Conservation (phyloP, 192 early-diverging fungal species). For the Umbelopsis vinacea region DNA sequence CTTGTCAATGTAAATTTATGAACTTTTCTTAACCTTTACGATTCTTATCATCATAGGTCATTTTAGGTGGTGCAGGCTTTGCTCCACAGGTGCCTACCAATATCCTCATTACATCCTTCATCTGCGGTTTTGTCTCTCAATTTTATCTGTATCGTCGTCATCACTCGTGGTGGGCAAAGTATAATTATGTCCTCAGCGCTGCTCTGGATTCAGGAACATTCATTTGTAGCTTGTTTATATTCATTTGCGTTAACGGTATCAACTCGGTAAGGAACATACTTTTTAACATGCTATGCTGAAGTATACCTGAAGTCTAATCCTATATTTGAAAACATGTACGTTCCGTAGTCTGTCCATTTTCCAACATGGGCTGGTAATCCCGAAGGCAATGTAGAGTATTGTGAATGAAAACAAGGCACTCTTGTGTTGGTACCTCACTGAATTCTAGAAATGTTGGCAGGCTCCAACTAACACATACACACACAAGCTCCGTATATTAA, state of each 20-base stretch:
- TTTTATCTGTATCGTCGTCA: slow-evolving; percentile 41
- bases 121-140: slow-evolving; percentile 51
- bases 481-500: not conserved
- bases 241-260: slow-evolving; percentile 10
- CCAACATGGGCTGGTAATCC: slow-evolving; percentile 19
- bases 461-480: not conserved
- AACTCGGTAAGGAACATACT: slow-evolving; percentile 5
- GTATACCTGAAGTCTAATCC: not conserved
- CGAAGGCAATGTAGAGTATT: not conserved
- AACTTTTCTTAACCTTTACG: not conserved
- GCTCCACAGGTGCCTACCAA: slow-evolving; percentile 49
- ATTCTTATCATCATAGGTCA: slow-evolving; percentile 12
- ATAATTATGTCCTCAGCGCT: slow-evolving; percentile 58
- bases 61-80: slow-evolving; percentile 38
- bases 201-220: slow-evolving; percentile 59
- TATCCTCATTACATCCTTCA: slow-evolving; percentile 48
- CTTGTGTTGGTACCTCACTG: too few relatives aligned
- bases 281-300: too few relatives aligned
- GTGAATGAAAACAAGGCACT: not conserved
- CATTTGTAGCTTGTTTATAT: slow-evolving; percentile 9
- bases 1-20: not conserved
- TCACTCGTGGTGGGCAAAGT: slow-evolving; percentile 53
- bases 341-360: not conserved
- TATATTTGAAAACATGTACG: not conserved
- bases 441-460: not conserved